Evolutionary conservation across 257 asterid genomes (phyloP), one percentile per base, ranked within the genome.

Genomic region (Solanum sitiens): DNA sequence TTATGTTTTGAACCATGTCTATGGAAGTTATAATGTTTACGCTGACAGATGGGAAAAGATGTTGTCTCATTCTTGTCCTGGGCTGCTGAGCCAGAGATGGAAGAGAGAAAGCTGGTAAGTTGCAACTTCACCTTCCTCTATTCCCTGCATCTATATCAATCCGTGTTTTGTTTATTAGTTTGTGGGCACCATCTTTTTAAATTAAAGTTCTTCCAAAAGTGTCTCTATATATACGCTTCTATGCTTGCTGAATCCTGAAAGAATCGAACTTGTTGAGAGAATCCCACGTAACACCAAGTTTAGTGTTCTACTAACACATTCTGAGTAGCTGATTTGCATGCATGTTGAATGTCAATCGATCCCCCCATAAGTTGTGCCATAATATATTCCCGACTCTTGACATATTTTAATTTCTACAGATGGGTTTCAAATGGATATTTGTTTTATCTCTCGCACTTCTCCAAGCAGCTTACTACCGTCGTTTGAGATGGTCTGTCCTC

Each of bases 61-160:
- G 91, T 94, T 25, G 98, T 94, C 33, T 83, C 94, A 33, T 94
- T 94, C 89, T 87, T 94, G 92, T 89, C 96, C 4, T 94, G 98
- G 96, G 95, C 98, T 72, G 96, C 98, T 25, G 98, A 94, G 88
- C 96, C 98, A 67, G 95, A 94, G 87, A 94, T 94, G 98, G 98
- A 94, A 86, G 98, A 94, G 89, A 93, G 96, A 33, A 94, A 94
- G 83, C 94, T 93, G 96, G 98, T 94, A 93, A 15, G 35, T 83
- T 39, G 35, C 11, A 56, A 30, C 80, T 68, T 15, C 73, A 56
- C 42, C 74, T 65, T 83, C 4, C 56, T 44, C 40, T 16, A 14
- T 11, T n/a, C 40, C 39, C 8, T 44, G 40, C 67, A 53, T 80
- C 13, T 13, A 50, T 10, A 27, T 74, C 20, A 76, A 13, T 50